Percentiles rank a stretch among this genome's conserved stretches.
phyloP scores from a whole-genome alignment of 305 asterid species.

The Andrographis paniculata region DNA sequence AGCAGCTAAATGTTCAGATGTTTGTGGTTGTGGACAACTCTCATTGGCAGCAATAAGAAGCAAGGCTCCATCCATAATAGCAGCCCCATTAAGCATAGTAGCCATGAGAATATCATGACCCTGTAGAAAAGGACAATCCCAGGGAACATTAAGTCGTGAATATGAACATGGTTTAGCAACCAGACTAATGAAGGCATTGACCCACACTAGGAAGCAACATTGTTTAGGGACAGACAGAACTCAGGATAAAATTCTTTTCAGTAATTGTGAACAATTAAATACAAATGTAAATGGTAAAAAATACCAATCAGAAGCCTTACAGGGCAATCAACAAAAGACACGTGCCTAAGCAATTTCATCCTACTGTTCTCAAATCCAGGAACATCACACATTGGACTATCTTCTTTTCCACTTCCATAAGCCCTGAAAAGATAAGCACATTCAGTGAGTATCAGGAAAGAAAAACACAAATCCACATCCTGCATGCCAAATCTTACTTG shows the following conservation, averaged over 20 bases:
- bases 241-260: neutral
- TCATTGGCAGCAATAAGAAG: slow-evolving; percentile 98
- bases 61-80: slow-evolving; percentile 97
- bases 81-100: slow-evolving; percentile 99
- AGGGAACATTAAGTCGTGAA: slow-evolving; percentile 11
- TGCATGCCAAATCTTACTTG: slow-evolving; percentile 49
- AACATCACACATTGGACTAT: slow-evolving; percentile 88
- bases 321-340: slow-evolving; percentile 96
- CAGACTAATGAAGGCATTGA: neutral
- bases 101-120: slow-evolving; percentile 99
- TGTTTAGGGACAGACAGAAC: neutral
- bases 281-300: slow-evolving; percentile 1
- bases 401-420: slow-evolving; percentile 97
- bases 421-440: slow-evolving; percentile 47
- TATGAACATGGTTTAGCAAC: slow-evolving; percentile 10
- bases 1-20: slow-evolving; percentile 95
- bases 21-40: slow-evolving; percentile 98
- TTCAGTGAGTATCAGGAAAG: slow-evolving; percentile 12
- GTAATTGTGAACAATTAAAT: slow-evolving; percentile 3
- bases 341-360: slow-evolving; percentile 92
- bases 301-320: slow-evolving; percentile 34
- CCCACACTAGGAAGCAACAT: neutral
- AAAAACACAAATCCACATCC: slow-evolving; percentile 9
- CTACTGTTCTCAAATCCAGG: slow-evolving; percentile 86
- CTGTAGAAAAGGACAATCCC: slow-evolving; percentile 25